Conservation (phyloP, 176 grass and related monocot genomes). For the Pontederia paniculata region DNA sequence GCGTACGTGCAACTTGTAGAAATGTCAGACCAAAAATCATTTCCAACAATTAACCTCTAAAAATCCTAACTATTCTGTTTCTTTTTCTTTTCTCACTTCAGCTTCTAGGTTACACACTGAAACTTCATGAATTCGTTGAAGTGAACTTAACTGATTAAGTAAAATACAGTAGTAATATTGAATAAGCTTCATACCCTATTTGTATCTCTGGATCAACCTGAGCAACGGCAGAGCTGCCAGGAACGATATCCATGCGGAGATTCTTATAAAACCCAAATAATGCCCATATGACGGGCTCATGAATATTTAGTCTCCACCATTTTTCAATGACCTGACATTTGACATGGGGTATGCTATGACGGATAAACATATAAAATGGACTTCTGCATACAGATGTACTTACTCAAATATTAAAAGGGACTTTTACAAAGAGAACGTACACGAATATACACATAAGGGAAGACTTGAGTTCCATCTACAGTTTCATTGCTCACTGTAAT, state of each 20-base stretch:
- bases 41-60: too few species aligned
- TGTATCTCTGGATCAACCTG: slow-evolving; percentile 94
- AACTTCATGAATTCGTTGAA: too few species aligned
- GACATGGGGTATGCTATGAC: slow-evolving; percentile 1
- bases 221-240: slow-evolving; percentile 45
- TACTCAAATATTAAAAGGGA: slow-evolving; percentile 1
- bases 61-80: too few species aligned
- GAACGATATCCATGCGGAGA: slow-evolving; percentile 50
- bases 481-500: slow-evolving; percentile 74
- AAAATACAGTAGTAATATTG: not conserved
- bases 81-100: too few species aligned
- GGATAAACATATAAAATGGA: slow-evolving; percentile 27
- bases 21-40: too few species aligned
- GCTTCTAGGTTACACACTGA: too few species aligned
- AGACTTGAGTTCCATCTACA: slow-evolving; percentile 76
- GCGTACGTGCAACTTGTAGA: too few species aligned
- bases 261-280: slow-evolving; percentile 76
- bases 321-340: slow-evolving; percentile 72
- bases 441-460: slow-evolving; percentile 73
- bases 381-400: not conserved
- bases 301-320: slow-evolving; percentile 85
- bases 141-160: too few species aligned
- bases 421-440: slow-evolving; percentile 28
- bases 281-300: slow-evolving; percentile 98
- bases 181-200: slow-evolving; percentile 65